A percentile compares a stretch with the other conserved stretches of the same genome.
Evolutionary conservation across 208 protist genomes (phyloP).

Genomic region (Crithidia expoeki): DNA sequence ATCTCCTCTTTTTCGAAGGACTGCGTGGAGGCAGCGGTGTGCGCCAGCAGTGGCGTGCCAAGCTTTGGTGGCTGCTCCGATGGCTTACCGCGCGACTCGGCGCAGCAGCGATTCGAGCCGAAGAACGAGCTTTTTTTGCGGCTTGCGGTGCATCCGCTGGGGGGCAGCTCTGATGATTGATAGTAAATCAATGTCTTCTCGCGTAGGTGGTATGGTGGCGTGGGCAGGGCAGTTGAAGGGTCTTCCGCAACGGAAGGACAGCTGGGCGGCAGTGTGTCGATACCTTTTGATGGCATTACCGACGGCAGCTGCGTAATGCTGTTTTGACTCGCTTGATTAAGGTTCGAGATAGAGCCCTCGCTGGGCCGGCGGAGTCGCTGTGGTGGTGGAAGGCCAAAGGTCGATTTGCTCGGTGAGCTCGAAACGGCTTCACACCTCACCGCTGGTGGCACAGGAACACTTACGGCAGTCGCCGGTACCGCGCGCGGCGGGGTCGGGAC

Average conservation of each 20-base stretch:
- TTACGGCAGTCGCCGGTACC: neutral
- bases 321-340: neutral
- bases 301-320: constrained; percentile 6
- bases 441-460: neutral
- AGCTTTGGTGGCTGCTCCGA: neutral
- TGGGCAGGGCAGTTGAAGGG: neutral
- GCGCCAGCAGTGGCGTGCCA: no score
- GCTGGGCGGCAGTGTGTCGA: constrained; percentile 2
- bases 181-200: neutral
- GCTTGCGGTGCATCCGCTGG: constrained; percentile 2
- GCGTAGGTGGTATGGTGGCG: neutral
- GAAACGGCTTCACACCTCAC: neutral
- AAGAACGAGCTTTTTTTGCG: neutral
- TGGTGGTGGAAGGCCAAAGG: neutral
- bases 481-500: neutral
- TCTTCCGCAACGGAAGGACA: neutral
- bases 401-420: neutral
- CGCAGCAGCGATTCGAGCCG: neutral
- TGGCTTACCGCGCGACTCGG: neutral
- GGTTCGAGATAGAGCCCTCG: no score
- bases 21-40: no score
- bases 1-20: no score
- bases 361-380: no score
- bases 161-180: neutral
- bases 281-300: neutral